Base-by-base conservation (phyloP, 768 basidiomycete genomes). In the Agaricus blazei region DNA sequence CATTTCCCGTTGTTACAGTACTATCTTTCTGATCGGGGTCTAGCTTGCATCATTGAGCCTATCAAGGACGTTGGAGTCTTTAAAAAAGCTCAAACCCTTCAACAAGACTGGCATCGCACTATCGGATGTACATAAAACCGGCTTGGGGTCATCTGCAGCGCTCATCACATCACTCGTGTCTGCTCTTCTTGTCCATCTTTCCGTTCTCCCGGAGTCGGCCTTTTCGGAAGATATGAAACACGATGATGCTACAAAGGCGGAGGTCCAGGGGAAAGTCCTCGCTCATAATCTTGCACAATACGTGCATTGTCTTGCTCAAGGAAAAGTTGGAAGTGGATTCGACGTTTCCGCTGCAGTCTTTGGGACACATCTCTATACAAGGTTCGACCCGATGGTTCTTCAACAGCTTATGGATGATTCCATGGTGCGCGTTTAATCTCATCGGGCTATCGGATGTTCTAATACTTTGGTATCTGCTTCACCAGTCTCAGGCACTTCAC, bases 291-390 rank as follows among this genome's bases (percentile, higher is more conserved):
- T 91, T 42, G 87, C 97, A 3, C 97, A 99, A 66, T 97, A 87
- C 67, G 82, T 93, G 6, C 97, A 99, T 68, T 98, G 94, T 65
- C 76, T 94, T 37, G 97, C 96, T 0, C 97, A 99, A 72, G 97
- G 97, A 40, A 99, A 99, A 71, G 87, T 99, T 14, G 97, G 97
- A 29, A 93, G 90, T 64, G 97, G 97, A 5, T 99, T 99, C 72
- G 97, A 99, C 64, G 91, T 99, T 46, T 85, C 92, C 5, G 83
- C 93, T 0, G 96, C 96, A 1, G 90, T 92, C 2, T 98, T 89
- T 68, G 97, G 97, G 24, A 94, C 93, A 64, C 96, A 98, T 63
- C 65, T 93, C 6, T 99, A 98, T 72, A 88, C 83, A 24, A 83
- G 95, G 44, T 98, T 98, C 67, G 81, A 82, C 64, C 88, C 92